A percentile compares a stretch with the other conserved stretches of the same genome.
Conservation (phyloP, 345 rosid species). For the Populus davidiana region DNA sequence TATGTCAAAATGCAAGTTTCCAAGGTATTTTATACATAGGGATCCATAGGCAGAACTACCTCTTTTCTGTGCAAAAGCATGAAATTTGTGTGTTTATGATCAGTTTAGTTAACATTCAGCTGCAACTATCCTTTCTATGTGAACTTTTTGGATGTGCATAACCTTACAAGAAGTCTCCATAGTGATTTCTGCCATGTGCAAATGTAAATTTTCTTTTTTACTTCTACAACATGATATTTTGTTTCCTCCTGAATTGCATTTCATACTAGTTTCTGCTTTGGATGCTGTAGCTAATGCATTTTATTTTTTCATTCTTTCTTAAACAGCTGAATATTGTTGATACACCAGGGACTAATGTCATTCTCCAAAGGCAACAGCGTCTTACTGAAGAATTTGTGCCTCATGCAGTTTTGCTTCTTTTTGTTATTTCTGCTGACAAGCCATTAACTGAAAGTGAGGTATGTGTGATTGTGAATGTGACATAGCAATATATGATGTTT, state of each 20-base stretch:
- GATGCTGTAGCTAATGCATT: conserved; percentile 15
- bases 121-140: not conserved
- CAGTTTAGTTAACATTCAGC: not conserved
- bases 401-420: conserved; percentile 87
- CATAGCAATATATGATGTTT: not conserved
- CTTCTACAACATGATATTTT: not conserved
- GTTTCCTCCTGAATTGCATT: not conserved
- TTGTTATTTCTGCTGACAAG: conserved; percentile 94
- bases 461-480: conserved; percentile 21
- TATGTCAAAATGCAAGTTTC: not conserved
- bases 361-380: conserved; percentile 92
- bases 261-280: not conserved
- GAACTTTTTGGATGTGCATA: not conserved
- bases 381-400: conserved; percentile 96
- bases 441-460: conserved; percentile 99
- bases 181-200: not conserved
- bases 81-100: not conserved
- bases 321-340: conserved; percentile 86
- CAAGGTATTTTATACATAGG: not conserved
- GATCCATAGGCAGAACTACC: not conserved
- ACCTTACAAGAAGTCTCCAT: not conserved
- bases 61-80: not conserved
- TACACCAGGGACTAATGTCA: conserved; percentile 96
- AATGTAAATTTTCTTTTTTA: not conserved
- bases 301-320: conserved; percentile 2